Evolutionary conservation across 2,329 filamentous ascomycete genomes (phyloP).

Genomic region (Fonsecaea multimorphosa): DNA sequence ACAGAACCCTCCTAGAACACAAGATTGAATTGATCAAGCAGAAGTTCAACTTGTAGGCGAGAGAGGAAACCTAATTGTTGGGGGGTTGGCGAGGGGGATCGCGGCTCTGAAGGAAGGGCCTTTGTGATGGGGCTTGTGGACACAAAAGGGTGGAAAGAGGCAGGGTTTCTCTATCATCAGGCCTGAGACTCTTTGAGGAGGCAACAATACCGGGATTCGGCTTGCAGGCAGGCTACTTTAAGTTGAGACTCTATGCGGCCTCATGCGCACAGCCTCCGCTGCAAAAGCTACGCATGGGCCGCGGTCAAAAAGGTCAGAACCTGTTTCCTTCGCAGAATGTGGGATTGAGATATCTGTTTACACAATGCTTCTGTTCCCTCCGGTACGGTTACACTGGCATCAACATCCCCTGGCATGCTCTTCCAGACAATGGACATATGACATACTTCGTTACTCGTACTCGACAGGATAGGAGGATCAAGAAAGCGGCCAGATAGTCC

Average conservation of each 20-base stretch:
- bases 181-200: no score
- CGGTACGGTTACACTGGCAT: neutral
- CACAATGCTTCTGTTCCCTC: neutral
- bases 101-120: no score
- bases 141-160: no score
- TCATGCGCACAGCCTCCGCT: neutral
- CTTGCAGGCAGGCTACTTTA: neutral
- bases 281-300: neutral
- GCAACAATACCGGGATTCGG: neutral
- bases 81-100: neutral
- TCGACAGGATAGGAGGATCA: neutral
- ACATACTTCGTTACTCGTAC: neutral
- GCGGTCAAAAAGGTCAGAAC: neutral
- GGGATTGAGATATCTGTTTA: neutral
- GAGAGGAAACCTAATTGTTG: no score
- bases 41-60: conserved; percentile 27
- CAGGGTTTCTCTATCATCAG: no score
- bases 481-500: neutral
- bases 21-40: conserved; percentile 39
- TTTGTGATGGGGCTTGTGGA: no score
- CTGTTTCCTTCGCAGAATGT: neutral
- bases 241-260: neutral
- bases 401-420: neutral
- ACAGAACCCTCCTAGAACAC: conserved; percentile 39
- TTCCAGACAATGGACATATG: neutral